Conservation (phyloP, 2,329 filamentous ascomycete genomes). For the Beauveria australis region DNA sequence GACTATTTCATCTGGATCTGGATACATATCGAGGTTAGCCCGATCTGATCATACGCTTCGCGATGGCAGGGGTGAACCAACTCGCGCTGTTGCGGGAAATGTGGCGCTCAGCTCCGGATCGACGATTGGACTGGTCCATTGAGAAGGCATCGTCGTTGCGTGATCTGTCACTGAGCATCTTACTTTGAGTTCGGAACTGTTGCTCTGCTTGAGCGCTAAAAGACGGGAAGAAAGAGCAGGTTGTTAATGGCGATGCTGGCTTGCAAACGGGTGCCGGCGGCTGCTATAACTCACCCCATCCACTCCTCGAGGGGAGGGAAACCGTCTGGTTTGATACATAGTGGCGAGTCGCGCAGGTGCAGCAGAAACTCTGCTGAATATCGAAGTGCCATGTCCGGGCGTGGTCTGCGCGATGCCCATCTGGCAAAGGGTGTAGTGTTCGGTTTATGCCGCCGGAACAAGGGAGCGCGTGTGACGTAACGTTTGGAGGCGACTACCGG, state of each 20-base stretch:
- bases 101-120: slow-evolving; percentile 44
- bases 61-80: slow-evolving; percentile 28
- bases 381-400: slow-evolving; percentile 44
- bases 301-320: slow-evolving; percentile 85
- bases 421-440: slow-evolving; percentile 9
- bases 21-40: slow-evolving; percentile 13
- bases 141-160: slow-evolving; percentile 36
- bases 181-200: slow-evolving; percentile 36
- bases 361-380: slow-evolving; percentile 74
- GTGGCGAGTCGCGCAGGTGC: slow-evolving; percentile 68
- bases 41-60: background rate
- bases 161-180: slow-evolving; percentile 34
- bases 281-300: slow-evolving; percentile 67
- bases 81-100: slow-evolving; percentile 48
- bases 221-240: slow-evolving; percentile 5
- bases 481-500: background rate
- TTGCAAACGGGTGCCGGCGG: background rate
- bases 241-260: slow-evolving; percentile 1
- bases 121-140: slow-evolving; percentile 42
- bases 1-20: slow-evolving; percentile 71
- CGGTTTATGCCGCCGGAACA: background rate
- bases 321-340: slow-evolving; percentile 70
- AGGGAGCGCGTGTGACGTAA: slow-evolving; percentile 8
- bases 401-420: slow-evolving; percentile 30
- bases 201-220: slow-evolving; percentile 37